These are phyloP conservation scores for Caloboletus inedulis DNA, from an alignment of 1,284 basidiomycete genomes.

Conservation along the genomic window DNA sequence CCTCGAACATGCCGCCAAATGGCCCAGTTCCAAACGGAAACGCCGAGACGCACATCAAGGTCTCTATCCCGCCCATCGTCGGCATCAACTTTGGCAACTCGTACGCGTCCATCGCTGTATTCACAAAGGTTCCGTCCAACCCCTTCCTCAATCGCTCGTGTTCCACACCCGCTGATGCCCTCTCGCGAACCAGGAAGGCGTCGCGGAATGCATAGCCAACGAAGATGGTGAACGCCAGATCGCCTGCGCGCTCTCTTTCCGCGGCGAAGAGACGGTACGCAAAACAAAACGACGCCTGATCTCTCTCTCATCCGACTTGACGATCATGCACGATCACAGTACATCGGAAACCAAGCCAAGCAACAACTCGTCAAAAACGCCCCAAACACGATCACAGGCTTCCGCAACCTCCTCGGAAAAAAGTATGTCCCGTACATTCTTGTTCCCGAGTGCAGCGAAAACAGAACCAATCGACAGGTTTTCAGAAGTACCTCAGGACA, in stretches of 20 bases:
- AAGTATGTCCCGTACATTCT: slow-evolving; percentile 50
- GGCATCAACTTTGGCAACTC: slow-evolving; percentile 98
- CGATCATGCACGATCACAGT: slow-evolving; percentile 47
- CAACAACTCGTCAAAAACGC: slow-evolving; percentile 95
- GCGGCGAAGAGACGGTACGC: slow-evolving; percentile 84
- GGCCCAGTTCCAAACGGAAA: slow-evolving; percentile 38
- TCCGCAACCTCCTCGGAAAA: slow-evolving; percentile 92
- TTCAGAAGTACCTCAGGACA: slow-evolving; percentile 65
- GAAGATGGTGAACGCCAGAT: slow-evolving; percentile 99
- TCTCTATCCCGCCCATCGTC: slow-evolving; percentile 55
- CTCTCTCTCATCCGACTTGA: not conserved
- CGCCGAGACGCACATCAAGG: slow-evolving; percentile 36
- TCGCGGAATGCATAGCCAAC: slow-evolving; percentile 93
- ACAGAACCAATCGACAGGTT: slow-evolving; percentile 46
- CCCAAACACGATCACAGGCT: slow-evolving; percentile 91
- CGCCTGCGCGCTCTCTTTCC: slow-evolving; percentile 90
- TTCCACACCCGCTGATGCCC: not conserved
- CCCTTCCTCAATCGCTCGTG: not conserved
- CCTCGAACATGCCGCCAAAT: slow-evolving; percentile 24
- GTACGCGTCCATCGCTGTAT: slow-evolving; percentile 92
- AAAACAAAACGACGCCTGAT: not conserved
- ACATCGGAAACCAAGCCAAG: slow-evolving; percentile 95
- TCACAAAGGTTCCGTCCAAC: slow-evolving; percentile 76
- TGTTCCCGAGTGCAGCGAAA: not conserved
- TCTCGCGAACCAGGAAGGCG: slow-evolving; percentile 63